Evolutionary conservation across 352 stramenopile genomes (phyloP).

Genomic region (Phytophthora colocasiae): DNA sequence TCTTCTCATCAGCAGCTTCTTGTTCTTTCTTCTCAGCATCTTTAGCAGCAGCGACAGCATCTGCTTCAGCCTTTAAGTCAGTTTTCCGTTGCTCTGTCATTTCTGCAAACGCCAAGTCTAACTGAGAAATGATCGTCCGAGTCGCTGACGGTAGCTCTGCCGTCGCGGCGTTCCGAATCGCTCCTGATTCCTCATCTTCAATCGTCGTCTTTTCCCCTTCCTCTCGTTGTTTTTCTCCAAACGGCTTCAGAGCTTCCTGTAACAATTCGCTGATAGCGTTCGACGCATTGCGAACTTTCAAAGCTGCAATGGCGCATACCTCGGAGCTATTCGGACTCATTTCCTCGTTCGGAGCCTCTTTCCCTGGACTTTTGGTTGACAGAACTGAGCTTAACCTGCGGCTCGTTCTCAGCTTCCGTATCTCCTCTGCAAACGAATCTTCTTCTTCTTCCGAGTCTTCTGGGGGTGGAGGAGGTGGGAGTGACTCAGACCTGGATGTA

Average conservation of each 20-base stretch:
- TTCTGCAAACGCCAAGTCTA: slow-evolving; percentile 51
- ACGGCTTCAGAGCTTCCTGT: slow-evolving; percentile 57
- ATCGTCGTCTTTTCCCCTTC: slow-evolving; percentile 37
- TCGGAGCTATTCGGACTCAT: slow-evolving; percentile 3
- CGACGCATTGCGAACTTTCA: slow-evolving; percentile 45
- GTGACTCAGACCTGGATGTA: slow-evolving; percentile 18
- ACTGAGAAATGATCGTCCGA: slow-evolving; percentile 50
- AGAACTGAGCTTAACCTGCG: slow-evolving; percentile 17
- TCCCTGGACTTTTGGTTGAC: slow-evolving; percentile 17
- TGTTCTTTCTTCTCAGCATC: slow-evolving; percentile 51
- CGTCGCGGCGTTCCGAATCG: slow-evolving; percentile 17
- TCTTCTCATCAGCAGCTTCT: slow-evolving; percentile 47
- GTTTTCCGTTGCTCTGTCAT: slow-evolving; percentile 42
- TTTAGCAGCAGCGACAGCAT: slow-evolving; percentile 38
- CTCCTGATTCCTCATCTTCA: slow-evolving; percentile 15
- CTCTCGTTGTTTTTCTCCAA: slow-evolving; percentile 47
- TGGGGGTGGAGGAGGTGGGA: slow-evolving; percentile 25
- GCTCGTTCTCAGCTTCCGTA: slow-evolving; percentile 37
- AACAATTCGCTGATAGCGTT: slow-evolving; percentile 55
- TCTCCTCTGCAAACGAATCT: slow-evolving; percentile 61
- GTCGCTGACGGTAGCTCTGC: slow-evolving; percentile 38
- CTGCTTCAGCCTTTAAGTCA: slow-evolving; percentile 44
- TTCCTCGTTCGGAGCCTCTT: slow-evolving; percentile 22
- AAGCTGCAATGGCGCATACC: slow-evolving; percentile 4
- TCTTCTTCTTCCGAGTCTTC: slow-evolving; percentile 34